Percentiles rank a stretch among this genome's conserved stretches.
phyloP scores from a whole-genome alignment of 139 green algal genomes.

The Chlamydomonas applanata region DNA sequence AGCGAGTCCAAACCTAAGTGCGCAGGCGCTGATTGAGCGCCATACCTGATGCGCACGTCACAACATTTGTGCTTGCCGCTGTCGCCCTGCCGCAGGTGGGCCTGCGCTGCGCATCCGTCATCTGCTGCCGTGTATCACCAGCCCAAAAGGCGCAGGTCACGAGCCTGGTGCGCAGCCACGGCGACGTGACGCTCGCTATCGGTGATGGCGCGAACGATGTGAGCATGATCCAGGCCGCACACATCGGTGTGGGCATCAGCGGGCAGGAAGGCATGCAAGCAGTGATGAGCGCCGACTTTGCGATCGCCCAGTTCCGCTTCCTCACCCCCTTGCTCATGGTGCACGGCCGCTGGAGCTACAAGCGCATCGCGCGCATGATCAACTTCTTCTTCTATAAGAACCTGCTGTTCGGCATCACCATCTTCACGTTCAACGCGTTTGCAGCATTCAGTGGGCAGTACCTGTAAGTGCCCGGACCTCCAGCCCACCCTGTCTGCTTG shows the following conservation, averaged over 20 bases:
- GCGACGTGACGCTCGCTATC: conserved; percentile 87
- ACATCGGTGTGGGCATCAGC: conserved; percentile 89
- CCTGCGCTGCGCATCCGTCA: conserved; percentile 52
- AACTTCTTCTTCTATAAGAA: conserved; percentile 82
- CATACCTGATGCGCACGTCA: too few species aligned
- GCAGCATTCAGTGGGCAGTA: conserved; percentile 54
- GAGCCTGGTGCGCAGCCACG: conserved; percentile 56
- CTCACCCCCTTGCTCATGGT: conserved; percentile 78
- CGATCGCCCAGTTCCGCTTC: conserved; percentile 95
- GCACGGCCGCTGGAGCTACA: conserved; percentile 83
- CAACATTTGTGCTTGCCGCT: conserved; percentile 1
- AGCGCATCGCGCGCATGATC: conserved; percentile 82
- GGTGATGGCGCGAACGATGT: conserved; percentile 99
- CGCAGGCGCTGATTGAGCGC: too few species aligned
- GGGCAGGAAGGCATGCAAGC: conserved; percentile 95
- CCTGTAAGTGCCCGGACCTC: conserved; percentile 15
- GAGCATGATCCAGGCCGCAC: conserved; percentile 84
- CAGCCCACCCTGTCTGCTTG: not conserved
- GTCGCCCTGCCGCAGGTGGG: conserved; percentile 32
- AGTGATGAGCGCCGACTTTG: conserved; percentile 91
- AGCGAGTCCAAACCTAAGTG: too few species aligned
- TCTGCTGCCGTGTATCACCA: conserved; percentile 73
- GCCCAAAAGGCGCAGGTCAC: conserved; percentile 48
- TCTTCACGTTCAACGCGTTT: conserved; percentile 74
- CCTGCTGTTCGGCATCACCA: conserved; percentile 78